phyloP scores from a whole-genome alignment of 2,329 filamentous ascomycete species.

The Eutypella sp. region DNA sequence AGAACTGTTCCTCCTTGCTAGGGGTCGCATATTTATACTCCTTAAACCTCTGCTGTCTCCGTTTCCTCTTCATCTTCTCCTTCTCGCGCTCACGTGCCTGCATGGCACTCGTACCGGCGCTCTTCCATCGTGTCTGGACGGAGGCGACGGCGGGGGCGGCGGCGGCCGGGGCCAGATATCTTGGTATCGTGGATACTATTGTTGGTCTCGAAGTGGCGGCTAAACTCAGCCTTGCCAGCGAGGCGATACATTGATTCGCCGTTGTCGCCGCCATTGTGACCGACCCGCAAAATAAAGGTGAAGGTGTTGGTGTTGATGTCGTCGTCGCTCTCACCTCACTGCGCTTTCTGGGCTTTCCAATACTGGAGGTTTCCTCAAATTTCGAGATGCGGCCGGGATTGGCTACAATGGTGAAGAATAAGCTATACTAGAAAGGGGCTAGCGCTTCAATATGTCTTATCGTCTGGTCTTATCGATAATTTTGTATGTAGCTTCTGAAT shows the following conservation, averaged over 20 bases:
- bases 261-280: conserved; percentile 46
- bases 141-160: conserved; percentile 17
- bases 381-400: conserved; percentile 5
- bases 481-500: too few relatives aligned
- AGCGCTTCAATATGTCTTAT: too few relatives aligned
- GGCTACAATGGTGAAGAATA: too few relatives aligned
- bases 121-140: conserved; percentile 40
- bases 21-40: conserved; percentile 61
- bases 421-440: too few relatives aligned
- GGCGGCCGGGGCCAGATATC: conserved; percentile 40
- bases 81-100: conserved; percentile 45
- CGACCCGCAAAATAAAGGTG: too few relatives aligned
- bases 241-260: conserved; percentile 49
- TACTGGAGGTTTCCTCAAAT: conserved; percentile 5
- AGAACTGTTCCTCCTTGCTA: conserved; percentile 65
- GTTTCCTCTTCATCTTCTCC: conserved; percentile 50
- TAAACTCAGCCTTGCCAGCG: conserved; percentile 47
- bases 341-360: not conserved
- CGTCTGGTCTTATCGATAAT: too few relatives aligned
- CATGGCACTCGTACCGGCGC: conserved; percentile 19
- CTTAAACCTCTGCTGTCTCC: conserved; percentile 59
- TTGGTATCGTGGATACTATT: conserved; percentile 38
- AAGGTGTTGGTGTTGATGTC: too few relatives aligned
- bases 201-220: conserved; percentile 37
- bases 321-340: too few relatives aligned